Base-by-base conservation (phyloP, 768 basidiomycete species). In the Kwoniella bestiolae region DNA sequence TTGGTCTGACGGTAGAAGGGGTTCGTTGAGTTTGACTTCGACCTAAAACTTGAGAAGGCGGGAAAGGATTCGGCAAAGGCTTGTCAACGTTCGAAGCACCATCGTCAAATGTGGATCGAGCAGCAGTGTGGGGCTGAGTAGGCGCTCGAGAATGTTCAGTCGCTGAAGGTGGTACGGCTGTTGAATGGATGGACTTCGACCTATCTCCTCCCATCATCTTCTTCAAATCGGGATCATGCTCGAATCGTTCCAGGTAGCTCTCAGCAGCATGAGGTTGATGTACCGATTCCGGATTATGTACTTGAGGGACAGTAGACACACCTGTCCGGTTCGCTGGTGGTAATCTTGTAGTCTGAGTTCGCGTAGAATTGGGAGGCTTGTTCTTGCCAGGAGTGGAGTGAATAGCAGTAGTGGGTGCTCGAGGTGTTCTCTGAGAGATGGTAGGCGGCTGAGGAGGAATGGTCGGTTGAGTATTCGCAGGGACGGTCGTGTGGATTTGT, bases 191-290 rank as follows among this genome's bases (percentile, higher is more conserved):
- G 9, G 76, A 75, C 59, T 68, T 73, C 9, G 65, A 60, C 11
- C 61, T 70, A 1, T 77, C 74, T 5, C 73, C 74, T 23, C 31
- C 29, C 11, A 79, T 70, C 70, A 81, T 72, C 8, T 91, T 32
- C 83, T 94, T 35, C 89, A 94, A 85, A 74, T 90, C 2, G 87
- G 92, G 50, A 91, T 94, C 72, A 89, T 94, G 90, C 84, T 94
- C 53, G 87, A 93, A 75, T 89, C 91, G 2, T 76, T 92, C 50
- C 86, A 81, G 70, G 44, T 77, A 79, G 1, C 72, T 73, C 21
- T 79, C 77, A 3, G 78, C 79, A 2, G 76, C 65, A 28, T 74
- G 60, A 53, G 56, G 68, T 9, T 55, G 68, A 0, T 47, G 14
- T 1, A 64, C 41, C 8, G 68, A 67, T n/a, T 60, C 56, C 12